Percentiles rank a stretch among this genome's conserved stretches.
Conservation (phyloP, 805 yeast genomes). For the Cyberlindnera galapagoensis region DNA sequence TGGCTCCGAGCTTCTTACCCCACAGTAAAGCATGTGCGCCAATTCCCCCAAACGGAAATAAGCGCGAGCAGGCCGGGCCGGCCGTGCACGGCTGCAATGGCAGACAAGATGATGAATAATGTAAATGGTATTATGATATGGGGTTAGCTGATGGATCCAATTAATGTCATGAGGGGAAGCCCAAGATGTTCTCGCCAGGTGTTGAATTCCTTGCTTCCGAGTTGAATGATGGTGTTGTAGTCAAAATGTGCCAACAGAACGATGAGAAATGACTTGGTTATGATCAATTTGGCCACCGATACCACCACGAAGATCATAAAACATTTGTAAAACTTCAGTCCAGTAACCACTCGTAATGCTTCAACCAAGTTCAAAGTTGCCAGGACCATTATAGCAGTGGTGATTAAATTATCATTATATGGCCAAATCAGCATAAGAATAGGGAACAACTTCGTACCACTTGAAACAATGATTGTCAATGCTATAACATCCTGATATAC, state of each 20-base stretch:
- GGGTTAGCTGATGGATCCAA: too few relatives aligned
- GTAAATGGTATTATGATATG: too few relatives aligned
- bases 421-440: conserved; percentile 96
- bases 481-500: conserved; percentile 41
- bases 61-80: too few relatives aligned
- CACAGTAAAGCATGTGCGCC: too few relatives aligned
- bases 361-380: conserved; percentile 62
- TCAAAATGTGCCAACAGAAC: conserved; percentile 11
- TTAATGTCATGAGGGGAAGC: too few relatives aligned
- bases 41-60: too few relatives aligned
- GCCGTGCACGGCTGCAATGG: too few relatives aligned
- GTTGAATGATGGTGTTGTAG: too few relatives aligned
- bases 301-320: conserved; percentile 9
- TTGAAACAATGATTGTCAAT: conserved; percentile 66
- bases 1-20: conserved; percentile 2
- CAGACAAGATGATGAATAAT: too few relatives aligned
- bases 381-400: conserved; percentile 30
- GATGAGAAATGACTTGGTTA: conserved; percentile 13
- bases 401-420: conserved; percentile 70
- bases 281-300: conserved; percentile 5
- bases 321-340: conserved; percentile 15
- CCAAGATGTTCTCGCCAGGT: too few relatives aligned
- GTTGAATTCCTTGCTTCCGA: too few relatives aligned
- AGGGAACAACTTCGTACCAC: conserved; percentile 79
- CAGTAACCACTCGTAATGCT: conserved; percentile 43